Percentiles rank a stretch among this genome's conserved stretches.
Conservation (phyloP, 179 eudicot genomes). For the Gypsophila paniculata region DNA sequence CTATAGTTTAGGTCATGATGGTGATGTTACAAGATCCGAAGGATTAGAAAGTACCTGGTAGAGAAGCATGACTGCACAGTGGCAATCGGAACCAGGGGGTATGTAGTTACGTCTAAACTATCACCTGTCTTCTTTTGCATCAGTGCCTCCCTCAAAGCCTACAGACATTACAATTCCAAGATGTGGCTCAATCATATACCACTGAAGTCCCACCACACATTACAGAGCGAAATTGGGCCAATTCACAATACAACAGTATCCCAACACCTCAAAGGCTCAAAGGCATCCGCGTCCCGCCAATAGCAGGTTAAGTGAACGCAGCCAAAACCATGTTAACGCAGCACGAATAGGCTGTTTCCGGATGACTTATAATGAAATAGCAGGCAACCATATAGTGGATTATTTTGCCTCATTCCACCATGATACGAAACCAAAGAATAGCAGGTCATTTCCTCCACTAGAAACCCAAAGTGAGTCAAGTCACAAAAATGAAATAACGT, state of each 20-base stretch:
- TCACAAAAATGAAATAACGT: neutral
- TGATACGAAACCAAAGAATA: neutral
- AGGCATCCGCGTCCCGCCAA: too few species aligned
- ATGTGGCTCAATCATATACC: neutral
- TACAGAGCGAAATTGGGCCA: neutral
- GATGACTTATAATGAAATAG: too few species aligned
- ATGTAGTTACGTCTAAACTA: conserved; percentile 39
- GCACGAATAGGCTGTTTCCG: too few species aligned
- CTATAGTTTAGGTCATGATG: neutral
- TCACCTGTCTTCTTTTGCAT: conserved; percentile 41
- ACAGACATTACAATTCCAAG: conserved; percentile 4
- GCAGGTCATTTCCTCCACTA: neutral
- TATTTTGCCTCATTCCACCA: neutral
- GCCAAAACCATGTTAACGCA: too few species aligned
- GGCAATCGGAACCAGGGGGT: conserved; percentile 84
- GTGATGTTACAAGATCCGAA: neutral
- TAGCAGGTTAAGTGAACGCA: too few species aligned
- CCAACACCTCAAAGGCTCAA: too few species aligned
- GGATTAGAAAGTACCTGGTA: conserved; percentile 53
- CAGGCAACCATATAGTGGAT: neutral
- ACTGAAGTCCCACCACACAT: neutral
- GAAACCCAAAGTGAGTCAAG: neutral
- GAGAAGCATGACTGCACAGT: conserved; percentile 81
- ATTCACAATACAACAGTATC: neutral
- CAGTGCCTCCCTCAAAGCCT: conserved; percentile 77